Conservation (phyloP, 768 basidiomycete species). For the Leccinum imitatum region DNA sequence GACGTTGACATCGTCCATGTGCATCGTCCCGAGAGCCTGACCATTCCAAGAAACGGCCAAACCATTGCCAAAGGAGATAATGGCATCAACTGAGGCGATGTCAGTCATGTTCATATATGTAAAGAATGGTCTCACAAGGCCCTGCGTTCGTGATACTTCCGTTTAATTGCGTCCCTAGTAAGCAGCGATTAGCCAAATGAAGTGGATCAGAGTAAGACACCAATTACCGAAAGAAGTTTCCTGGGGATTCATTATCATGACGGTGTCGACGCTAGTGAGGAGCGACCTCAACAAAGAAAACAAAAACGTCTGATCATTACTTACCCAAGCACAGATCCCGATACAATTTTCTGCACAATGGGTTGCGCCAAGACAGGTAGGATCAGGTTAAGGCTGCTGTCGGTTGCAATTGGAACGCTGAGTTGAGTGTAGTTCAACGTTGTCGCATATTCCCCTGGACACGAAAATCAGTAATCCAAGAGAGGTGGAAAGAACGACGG, state of each 20-base stretch:
- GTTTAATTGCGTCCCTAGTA: slow-evolving; percentile 47
- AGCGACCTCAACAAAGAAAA: not conserved
- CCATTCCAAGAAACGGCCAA: slow-evolving; percentile 62
- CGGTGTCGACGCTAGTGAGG: slow-evolving; percentile 48
- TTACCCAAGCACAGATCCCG: slow-evolving; percentile 54
- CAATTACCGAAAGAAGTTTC: slow-evolving; percentile 54
- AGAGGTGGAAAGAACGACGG: not conserved
- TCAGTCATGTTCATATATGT: slow-evolving; percentile 4
- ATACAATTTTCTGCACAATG: slow-evolving; percentile 72
- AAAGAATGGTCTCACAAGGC: slow-evolving; percentile 52
- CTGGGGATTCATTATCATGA: slow-evolving; percentile 59
- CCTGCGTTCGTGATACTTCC: slow-evolving; percentile 70
- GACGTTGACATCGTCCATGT: slow-evolving; percentile 58
- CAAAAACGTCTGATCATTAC: not conserved
- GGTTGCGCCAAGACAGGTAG: slow-evolving; percentile 70
- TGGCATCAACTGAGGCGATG: slow-evolving; percentile 54
- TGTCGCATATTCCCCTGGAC: slow-evolving; percentile 60
- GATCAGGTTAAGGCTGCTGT: slow-evolving; percentile 58
- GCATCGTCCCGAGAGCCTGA: slow-evolving; percentile 54
- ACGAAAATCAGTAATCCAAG: slow-evolving; percentile 5
- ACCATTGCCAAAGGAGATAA: slow-evolving; percentile 62
- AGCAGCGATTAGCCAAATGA: slow-evolving; percentile 4
- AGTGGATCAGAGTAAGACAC: not conserved
- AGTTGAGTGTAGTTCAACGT: slow-evolving; percentile 60
- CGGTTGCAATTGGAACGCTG: slow-evolving; percentile 57